Conservation (phyloP, 2,329 filamentous ascomycete genomes). For the Mollisiaceae sp. region DNA sequence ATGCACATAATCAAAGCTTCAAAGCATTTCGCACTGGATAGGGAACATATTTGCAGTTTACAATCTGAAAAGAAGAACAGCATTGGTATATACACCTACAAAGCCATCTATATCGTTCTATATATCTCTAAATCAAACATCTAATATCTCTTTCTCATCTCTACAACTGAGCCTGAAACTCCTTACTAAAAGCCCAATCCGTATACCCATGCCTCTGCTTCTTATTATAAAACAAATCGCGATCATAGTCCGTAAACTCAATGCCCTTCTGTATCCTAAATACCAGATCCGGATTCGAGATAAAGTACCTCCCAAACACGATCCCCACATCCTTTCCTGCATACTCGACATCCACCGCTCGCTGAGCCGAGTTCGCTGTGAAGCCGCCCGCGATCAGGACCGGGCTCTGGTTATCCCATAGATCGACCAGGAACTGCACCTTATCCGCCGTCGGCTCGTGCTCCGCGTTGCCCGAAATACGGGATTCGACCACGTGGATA, state of each 20-base stretch:
- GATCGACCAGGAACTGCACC: conserved; percentile 51
- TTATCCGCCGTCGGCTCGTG: conserved; percentile 43
- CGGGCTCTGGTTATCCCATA: conserved; percentile 50
- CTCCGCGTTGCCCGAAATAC: conserved; percentile 43
- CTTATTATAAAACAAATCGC: conserved; percentile 45
- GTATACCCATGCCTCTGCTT: conserved; percentile 44
- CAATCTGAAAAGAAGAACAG: not conserved
- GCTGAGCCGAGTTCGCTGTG: conserved; percentile 46
- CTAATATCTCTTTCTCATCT: no score
- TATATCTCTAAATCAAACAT: no score
- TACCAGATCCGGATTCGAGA: conserved; percentile 52
- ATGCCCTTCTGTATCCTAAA: conserved; percentile 48
- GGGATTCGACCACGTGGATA: conserved; percentile 64
- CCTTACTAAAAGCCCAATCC: conserved; percentile 43
- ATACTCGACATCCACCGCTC: conserved; percentile 45
- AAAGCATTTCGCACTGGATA: not conserved
- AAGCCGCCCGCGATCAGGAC: conserved; percentile 58
- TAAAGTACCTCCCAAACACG: conserved; percentile 52
- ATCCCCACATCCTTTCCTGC: conserved; percentile 45
- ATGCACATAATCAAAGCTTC: no score
- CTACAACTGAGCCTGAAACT: conserved; percentile 38
- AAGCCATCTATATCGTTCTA: not conserved
- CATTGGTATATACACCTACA: not conserved
- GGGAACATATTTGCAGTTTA: not conserved
- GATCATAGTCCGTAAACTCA: conserved; percentile 47